Base-by-base conservation (phyloP, 257 asterid genomes). In the Jaltomata sinuosa region DNA sequence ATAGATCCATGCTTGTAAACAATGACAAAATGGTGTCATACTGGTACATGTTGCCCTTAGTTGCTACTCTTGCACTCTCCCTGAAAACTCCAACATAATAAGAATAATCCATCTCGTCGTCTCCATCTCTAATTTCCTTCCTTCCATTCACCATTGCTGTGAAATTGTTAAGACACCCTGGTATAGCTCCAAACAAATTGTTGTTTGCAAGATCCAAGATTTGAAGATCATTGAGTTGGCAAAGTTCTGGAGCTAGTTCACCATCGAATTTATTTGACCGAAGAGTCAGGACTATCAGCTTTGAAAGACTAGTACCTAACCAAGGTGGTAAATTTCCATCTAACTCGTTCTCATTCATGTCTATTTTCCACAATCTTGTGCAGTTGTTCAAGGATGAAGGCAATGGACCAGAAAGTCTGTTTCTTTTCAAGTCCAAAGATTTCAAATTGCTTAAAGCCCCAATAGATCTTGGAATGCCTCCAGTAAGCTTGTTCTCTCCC, bases 121-220 rank as follows among this genome's bases (percentile, higher is more conserved):
- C 36, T 40, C 12, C 22, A 21, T 61, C 69, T 34, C 68, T 18
- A 65, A 77, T 29, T 49, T 27, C 5, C 79, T 47, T 77, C 65
- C 78, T 80, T 9, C 79, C 80, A 15, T 67, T 79, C 7, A 79
- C 71, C 91, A 90, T 90, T 65, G 89, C 90, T 29, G 89, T 87
- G 40, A 89, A 82, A 80, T 84, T 87, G n/a, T 74, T 16, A 31
- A 91, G 34, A 67, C 91, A 88, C 16, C 27, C 32, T 0, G 89
- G 89, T 67, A 86, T 86, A 1, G 0, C 15, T 29, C 91, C 89
- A 2, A 57, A 79, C 11, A 89, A 19, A 0, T n/a, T 40, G n/a
- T 86, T 86, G 27, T 38, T 9, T 8, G 91, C 85, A 42, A 89
- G 79, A 74, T 87, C 90, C 85, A 90, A 85, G 32, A 90, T 71